Base-by-base conservation (phyloP, 2,329 filamentous ascomycete species). In the Fusarium anthophilum region DNA sequence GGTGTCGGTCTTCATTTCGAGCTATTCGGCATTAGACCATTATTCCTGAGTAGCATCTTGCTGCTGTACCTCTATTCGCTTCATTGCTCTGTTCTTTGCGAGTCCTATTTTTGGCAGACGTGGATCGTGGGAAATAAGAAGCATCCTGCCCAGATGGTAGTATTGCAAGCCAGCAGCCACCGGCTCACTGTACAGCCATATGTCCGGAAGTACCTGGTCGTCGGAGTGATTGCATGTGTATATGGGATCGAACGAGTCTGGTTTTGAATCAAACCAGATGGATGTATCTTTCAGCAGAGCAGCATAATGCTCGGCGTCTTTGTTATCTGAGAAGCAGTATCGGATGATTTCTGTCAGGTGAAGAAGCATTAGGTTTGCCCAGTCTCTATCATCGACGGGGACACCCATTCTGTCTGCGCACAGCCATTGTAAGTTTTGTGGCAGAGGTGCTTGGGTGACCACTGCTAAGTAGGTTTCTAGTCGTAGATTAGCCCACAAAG, bases 81-180 rank as follows among this genome's bases (percentile, higher is more conserved):
- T 54, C 24, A 63, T 66, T 13, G 70, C 56, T 22, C 62, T 61
- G 39, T 57, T 73, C 22, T 70, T 70, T 22, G 74, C 75, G 8
- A 53, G 58, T 8, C 78, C 74, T 10, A 79, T 62, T 35, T 71
- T 69, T 15, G 78, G 78, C 6, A 79, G 67, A 20, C 74, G 67
- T 0, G 77, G 78, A 55, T 80, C 73, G 50, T 79, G 70, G 8
- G 74, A 73, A 3, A 76, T 59, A 4, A 80, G 69, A 20, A 80
- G 63, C n/a, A 80, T 78, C n/a, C 78, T 72, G 12, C 70, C 66
- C 12, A 80, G 73, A 35, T 80, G 75, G 26, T 79, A 80, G n/a
- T 78, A 79, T 63, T 79, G 78, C 39, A 78, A 58, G 2, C 75
- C 78, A 2, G 72, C 72, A 6, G 74, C 78, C 20, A 76, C 74